phyloP scores from a whole-genome alignment of 164 flowering plant species.

The Nelumbo lutea region DNA sequence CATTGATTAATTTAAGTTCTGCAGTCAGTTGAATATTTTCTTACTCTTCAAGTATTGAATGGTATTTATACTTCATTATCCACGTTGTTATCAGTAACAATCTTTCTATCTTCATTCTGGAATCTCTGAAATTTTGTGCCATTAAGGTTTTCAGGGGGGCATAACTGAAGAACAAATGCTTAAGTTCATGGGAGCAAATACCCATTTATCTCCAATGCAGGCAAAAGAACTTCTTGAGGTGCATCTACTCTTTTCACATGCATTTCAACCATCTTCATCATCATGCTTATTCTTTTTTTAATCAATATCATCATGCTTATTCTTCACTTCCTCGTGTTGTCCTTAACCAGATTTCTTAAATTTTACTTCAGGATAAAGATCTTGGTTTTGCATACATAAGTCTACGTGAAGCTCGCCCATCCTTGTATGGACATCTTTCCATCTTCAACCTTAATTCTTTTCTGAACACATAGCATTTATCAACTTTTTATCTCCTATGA shows the following conservation, averaged over 20 bases:
- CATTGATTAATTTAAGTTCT: not conserved
- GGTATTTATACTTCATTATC: not conserved
- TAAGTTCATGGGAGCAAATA: constrained; percentile 93
- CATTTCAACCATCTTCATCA: constrained; percentile 3
- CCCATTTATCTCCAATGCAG: constrained; percentile 57
- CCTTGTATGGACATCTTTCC: constrained; percentile 55
- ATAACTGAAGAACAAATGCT: constrained; percentile 97
- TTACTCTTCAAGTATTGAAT: too few relatives aligned
- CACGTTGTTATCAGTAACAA: not conserved
- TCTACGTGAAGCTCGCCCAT: constrained; percentile 93
- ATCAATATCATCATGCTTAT: not conserved
- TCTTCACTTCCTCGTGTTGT: not conserved
- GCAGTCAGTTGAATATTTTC: not conserved
- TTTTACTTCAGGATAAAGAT: constrained; percentile 64
- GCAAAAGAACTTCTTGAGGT: constrained; percentile 95
- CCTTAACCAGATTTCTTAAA: not conserved
- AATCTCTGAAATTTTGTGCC: constrained; percentile 17
- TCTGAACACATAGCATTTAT: not conserved
- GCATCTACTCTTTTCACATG: not conserved
- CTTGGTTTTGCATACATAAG: constrained; percentile 91
- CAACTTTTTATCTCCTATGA: not conserved
- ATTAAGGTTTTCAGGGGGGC: constrained; percentile 73
- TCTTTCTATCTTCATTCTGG: not conserved
- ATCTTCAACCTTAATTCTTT: not conserved
- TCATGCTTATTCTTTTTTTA: not conserved